Evolutionary conservation across 805 yeast genomes (phyloP), one percentile per base, ranked within the genome.

Genomic region (Suhomyces kilbournensis): DNA sequence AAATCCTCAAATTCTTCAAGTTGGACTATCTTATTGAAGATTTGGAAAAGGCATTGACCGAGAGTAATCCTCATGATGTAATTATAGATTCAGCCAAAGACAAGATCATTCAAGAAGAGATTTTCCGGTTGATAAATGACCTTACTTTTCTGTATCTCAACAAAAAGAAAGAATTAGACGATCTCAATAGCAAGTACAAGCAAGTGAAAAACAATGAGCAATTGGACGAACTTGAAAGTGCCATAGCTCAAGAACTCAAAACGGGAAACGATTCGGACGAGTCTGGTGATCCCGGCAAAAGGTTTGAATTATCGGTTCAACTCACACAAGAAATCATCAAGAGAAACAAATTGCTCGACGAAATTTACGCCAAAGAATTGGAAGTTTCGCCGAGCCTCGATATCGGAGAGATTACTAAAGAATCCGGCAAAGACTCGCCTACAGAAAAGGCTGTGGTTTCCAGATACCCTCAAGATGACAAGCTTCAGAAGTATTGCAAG

Each of bases 41-140:
- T 20, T 44, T 59, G 10, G 64, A 61, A 39, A 54, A 60, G 49
- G 60, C 59, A 14, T 30, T 45, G 12, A 25, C 19, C 25, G 54
- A 49, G 19, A 44, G 54, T 12, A 51, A 51, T 7, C 51, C 53
- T 7, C 56, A 56, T 17, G 58, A 58, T 17, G 60, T 56, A 34
- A 47, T 58, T 4, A 26, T 56, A 22, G 76, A 71, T 54, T 46
- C 59, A 14, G 58, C 64, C 28, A 54, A 66, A 45, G 76, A 72
- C 54, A 55, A 61, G 47, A 60, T 74, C 9, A 65, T 75, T 19
- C 78, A 75, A 55, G 78, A 71, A 17, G 79, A 75, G 53, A 71
- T 75, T 20, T 61, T 63, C 51, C 58, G 78, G 25, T 60, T 75
- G 43, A 53, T 67, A n/a, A 74, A 74, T 48, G 78, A 75, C 53